Evolutionary conservation across 73 alveolate species (phyloP).

Genomic region (Tetrahymena thermophila): DNA sequence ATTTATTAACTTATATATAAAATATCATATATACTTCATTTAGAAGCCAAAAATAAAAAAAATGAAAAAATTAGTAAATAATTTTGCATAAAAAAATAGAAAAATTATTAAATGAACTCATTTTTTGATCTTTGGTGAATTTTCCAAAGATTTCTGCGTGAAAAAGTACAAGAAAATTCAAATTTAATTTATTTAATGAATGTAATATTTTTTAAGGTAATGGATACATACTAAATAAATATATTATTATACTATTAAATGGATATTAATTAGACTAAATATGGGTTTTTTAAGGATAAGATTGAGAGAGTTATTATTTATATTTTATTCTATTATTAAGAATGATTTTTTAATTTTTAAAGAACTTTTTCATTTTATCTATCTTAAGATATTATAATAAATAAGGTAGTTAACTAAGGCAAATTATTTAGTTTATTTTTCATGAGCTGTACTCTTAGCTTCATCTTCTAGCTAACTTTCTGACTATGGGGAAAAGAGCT

Average conservation of each 20-base stretch:
- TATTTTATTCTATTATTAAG: background rate
- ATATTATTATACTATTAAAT: background rate
- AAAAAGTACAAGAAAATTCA: background rate
- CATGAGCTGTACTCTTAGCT: background rate
- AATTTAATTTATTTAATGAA: background rate
- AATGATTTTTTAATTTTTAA: too few species aligned
- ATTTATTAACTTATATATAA: too few species aligned
- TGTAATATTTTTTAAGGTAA: too few species aligned
- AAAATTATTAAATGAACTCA: too few species aligned
- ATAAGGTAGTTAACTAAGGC: background rate
- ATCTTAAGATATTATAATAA: too few species aligned
- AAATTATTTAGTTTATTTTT: background rate
- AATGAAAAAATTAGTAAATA: too few species aligned
- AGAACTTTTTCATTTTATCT: background rate
- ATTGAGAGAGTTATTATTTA: background rate
- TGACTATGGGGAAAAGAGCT: background rate
- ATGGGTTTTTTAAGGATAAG: background rate
- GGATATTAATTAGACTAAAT: background rate
- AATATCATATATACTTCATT: too few species aligned
- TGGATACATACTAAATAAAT: background rate
- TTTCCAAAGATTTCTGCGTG: background rate
- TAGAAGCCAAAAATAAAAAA: too few species aligned
- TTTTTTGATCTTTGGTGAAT: background rate
- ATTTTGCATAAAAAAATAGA: background rate
- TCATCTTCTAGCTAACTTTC: background rate